Base-by-base conservation (phyloP, 371 early-diverging fungal genomes). In the Syncephalastrum sp. region DNA sequence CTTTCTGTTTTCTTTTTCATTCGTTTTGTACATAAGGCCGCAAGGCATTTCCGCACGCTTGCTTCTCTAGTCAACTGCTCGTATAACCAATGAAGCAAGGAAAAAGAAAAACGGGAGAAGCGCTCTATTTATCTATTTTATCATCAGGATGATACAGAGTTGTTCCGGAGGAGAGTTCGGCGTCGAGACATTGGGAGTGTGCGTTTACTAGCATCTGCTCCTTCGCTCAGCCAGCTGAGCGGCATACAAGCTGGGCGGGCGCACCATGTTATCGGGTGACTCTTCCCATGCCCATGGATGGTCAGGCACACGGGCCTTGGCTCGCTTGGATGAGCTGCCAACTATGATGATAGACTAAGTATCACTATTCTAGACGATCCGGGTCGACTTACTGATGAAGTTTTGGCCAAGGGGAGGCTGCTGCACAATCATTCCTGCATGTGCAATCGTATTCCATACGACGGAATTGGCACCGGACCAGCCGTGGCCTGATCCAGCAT, bases 361-460 rank as follows among this genome's bases (percentile, higher is more conserved):
- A 47, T 8, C 14, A 42, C 16, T 42, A 33, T 6, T n/a, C n/a
- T n/a, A 25, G 16, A 49, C 5, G 23, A 15, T 24, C n/a, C 16
- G 44, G 7, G 4, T n/a, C 47, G 47, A 62, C 48, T 69, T 72
- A 67, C 76, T 70, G 6, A 75, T 60, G 57, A 81, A 81, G 56
- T 81, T 81, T 47, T 81, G 70, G 33, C 63, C 68, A 3, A 74
- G 59, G 1, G 57, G 66, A 1, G 81, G 65, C 3, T 72, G 54
- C 52, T 81, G 81, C 2, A 75, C 72, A 33, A 81, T 47, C 51
- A 81, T 68, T 3, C 81, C 81, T 38, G 63, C 60, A 48, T 75
- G 68, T 4, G 77, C 74, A 12, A 75, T 63, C 5, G 77, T 74
- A 50, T 81, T 81, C 81, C 81, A 81, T 4, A 81, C 60, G 5